Percentiles rank a stretch among this genome's conserved stretches.
Evolutionary conservation across 768 basidiomycete species (phyloP).

Genomic region (Psilocybe azurescens): DNA sequence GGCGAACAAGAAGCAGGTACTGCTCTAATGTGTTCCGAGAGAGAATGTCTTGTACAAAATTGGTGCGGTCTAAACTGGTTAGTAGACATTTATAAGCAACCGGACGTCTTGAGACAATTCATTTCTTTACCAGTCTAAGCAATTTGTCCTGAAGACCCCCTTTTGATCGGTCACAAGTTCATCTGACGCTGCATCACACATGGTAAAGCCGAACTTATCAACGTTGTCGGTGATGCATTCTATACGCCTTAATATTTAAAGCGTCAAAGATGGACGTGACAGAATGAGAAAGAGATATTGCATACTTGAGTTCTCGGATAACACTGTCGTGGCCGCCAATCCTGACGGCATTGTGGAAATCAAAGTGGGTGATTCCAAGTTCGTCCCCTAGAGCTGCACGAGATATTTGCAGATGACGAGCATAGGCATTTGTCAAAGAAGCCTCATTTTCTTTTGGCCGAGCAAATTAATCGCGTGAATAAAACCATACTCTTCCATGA

Average conservation of each 20-base stretch:
- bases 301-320: constrained; percentile 70
- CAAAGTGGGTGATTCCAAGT: constrained; percentile 85
- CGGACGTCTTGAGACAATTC: not conserved
- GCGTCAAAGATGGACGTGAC: constrained; percentile 1
- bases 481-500: constrained; percentile 85
- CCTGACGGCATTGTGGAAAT: constrained; percentile 88
- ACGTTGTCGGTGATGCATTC: constrained; percentile 64
- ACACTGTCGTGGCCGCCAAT: constrained; percentile 89
- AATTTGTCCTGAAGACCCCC: constrained; percentile 94
- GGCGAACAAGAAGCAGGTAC: constrained; percentile 79
- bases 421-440: constrained; percentile 81
- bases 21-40: constrained; percentile 82
- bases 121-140: constrained; percentile 83
- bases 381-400: constrained; percentile 66
- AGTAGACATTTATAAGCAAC: constrained; percentile 9
- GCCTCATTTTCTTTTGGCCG: constrained; percentile 91
- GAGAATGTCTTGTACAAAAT: constrained; percentile 95
- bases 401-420: constrained; percentile 75
- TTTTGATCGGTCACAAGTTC: constrained; percentile 87
- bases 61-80: constrained; percentile 90
- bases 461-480: constrained; percentile 92
- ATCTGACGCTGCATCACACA: constrained; percentile 69
- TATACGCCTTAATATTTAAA: constrained; percentile 50
- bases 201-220: constrained; percentile 86
- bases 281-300: not conserved